Evolutionary conservation across 805 yeast species (phyloP).

Genomic region (Ascoidea tarda): DNA sequence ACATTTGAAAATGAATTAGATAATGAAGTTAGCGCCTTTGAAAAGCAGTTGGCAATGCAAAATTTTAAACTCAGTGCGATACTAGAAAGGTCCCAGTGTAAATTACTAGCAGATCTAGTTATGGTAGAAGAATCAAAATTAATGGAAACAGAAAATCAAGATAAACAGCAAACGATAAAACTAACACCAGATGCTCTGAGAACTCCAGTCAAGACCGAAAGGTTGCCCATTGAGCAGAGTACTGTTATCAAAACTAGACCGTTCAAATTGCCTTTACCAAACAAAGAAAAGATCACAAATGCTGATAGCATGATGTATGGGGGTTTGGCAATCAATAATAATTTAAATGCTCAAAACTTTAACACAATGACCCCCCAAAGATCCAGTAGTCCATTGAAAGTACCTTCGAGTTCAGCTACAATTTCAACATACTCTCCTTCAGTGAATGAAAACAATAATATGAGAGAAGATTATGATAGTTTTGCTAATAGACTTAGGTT

Average conservation of each 20-base stretch:
- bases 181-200: not conserved
- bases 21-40: slow-evolving; percentile 8
- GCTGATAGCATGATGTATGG: not conserved
- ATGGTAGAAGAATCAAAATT: slow-evolving; percentile 13
- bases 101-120: slow-evolving; percentile 20
- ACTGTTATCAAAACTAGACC: not conserved
- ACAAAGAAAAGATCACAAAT: not conserved
- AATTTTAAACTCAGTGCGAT: slow-evolving; percentile 3
- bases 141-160: not conserved
- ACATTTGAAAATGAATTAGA: slow-evolving; percentile 15
- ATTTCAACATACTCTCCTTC: not conserved
- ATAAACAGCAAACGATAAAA: not conserved
- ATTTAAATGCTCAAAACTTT: not conserved
- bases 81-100: slow-evolving; percentile 20
- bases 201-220: not conserved
- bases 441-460: slow-evolving; percentile 3
- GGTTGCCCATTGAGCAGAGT: not conserved
- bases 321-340: no score
- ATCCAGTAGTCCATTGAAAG: not conserved
- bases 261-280: not conserved
- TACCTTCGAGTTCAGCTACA: not conserved
- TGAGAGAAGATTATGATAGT: slow-evolving; percentile 11
- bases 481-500: slow-evolving; percentile 15
- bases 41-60: slow-evolving; percentile 9
- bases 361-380: not conserved